Evolutionary conservation across 805 yeast genomes (phyloP).

Genomic region (Candida gorgasii): DNA sequence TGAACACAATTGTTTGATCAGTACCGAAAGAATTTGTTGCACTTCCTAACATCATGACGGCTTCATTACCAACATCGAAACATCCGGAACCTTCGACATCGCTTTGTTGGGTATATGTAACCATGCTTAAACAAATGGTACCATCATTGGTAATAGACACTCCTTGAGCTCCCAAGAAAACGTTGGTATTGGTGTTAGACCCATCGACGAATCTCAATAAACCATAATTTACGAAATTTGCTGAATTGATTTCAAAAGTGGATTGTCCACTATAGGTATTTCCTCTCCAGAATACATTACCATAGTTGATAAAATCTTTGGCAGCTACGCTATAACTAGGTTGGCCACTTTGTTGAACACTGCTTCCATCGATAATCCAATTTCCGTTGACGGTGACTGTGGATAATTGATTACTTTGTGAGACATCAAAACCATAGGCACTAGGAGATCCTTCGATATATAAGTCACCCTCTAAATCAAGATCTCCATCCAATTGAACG

Average conservation of each 20-base stretch:
- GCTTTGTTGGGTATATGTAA: slow-evolving; percentile 19
- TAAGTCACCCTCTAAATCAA: not conserved
- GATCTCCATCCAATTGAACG: slow-evolving; percentile 1
- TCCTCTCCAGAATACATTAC: slow-evolving; percentile 21
- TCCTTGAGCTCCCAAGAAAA: slow-evolving; percentile 14
- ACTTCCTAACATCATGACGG: slow-evolving; percentile 2
- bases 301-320: slow-evolving; percentile 19
- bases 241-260: slow-evolving; percentile 10
- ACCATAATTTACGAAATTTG: slow-evolving; percentile 18
- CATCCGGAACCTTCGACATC: slow-evolving; percentile 25
- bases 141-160: slow-evolving; percentile 22
- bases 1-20: slow-evolving; percentile 11
- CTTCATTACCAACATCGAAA: slow-evolving; percentile 17
- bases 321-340: not conserved
- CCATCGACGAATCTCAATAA: slow-evolving; percentile 15
- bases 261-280: slow-evolving; percentile 17
- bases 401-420: not conserved
- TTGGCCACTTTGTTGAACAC: not conserved
- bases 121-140: slow-evolving; percentile 24
- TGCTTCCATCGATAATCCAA: not conserved
- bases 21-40: not conserved
- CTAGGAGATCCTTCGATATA: not conserved
- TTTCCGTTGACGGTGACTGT: not conserved
- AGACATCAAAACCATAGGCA: not conserved
- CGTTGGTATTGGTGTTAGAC: slow-evolving; percentile 8